A percentile compares a stretch with the other conserved stretches of the same genome.
Evolutionary conservation across 2,329 filamentous ascomycete species (phyloP).

Genomic region (Pyrenochaeta sp.): DNA sequence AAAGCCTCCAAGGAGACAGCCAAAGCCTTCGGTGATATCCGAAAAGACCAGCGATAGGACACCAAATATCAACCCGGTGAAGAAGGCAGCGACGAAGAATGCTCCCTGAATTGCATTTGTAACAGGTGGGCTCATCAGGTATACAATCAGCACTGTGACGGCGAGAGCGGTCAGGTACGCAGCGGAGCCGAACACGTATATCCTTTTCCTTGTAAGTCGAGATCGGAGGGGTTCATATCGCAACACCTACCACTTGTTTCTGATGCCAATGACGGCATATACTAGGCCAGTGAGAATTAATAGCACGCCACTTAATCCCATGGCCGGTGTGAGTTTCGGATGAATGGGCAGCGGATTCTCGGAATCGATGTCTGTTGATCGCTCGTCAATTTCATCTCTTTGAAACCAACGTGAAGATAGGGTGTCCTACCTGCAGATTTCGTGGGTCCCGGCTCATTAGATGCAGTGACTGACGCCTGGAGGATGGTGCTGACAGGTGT

Average conservation of each 20-base stretch:
- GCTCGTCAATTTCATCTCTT: conserved; percentile 1
- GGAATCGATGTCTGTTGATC: conserved; percentile 14
- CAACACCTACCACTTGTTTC: conserved; percentile 68
- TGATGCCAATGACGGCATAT: conserved; percentile 82
- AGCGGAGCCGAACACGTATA: conserved; percentile 73
- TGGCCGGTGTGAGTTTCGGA: conserved; percentile 80
- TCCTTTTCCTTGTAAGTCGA: conserved; percentile 36
- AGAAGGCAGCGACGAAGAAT: conserved; percentile 79
- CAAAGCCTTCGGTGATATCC: conserved; percentile 84
- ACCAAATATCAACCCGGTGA: conserved; percentile 78
- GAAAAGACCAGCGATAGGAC: conserved; percentile 78
- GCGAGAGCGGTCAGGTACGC: conserved; percentile 77
- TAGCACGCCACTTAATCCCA: conserved; percentile 79
- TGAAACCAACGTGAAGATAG: neutral
- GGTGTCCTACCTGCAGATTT: conserved; percentile 25
- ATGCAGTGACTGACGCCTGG: conserved; percentile 26
- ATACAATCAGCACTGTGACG: conserved; percentile 83
- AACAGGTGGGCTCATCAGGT: conserved; percentile 84
- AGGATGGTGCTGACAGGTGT: conserved; percentile 18
- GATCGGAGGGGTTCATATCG: neutral
- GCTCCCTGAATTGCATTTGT: conserved; percentile 80
- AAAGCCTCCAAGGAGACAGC: conserved; percentile 86
- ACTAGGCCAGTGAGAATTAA: conserved; percentile 75
- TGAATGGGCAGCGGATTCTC: conserved; percentile 68
- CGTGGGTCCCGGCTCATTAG: conserved; percentile 26